A percentile compares a stretch with the other conserved stretches of the same genome.
phyloP scores from a whole-genome alignment of 208 protist species.

The Histomonas meleagridis region DNA sequence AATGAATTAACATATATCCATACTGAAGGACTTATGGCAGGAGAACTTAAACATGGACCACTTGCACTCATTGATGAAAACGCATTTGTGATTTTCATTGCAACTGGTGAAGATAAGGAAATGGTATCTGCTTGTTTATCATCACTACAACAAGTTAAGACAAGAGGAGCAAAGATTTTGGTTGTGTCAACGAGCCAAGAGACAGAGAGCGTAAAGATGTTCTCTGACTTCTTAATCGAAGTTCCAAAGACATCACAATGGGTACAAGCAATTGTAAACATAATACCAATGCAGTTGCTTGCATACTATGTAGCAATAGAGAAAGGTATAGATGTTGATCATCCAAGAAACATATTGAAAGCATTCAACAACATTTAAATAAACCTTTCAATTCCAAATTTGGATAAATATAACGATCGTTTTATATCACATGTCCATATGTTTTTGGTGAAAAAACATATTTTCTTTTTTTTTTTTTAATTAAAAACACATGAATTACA shows the following conservation, averaged over 20 bases:
- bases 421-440: too few relatives aligned
- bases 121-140: background rate
- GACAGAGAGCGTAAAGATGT: background rate
- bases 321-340: constrained; percentile 41
- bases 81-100: background rate
- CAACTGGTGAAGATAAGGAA: background rate
- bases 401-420: too few relatives aligned
- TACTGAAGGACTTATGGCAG: constrained; percentile 36
- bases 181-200: background rate
- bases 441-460: too few relatives aligned
- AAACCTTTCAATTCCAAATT: too few relatives aligned
- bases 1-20: constrained; percentile 44
- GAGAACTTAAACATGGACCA: constrained; percentile 45
- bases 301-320: constrained; percentile 39
- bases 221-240: background rate
- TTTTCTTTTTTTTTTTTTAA: too few relatives aligned
- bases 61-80: background rate
- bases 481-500: too few relatives aligned
- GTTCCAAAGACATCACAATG: background rate
- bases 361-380: too few relatives aligned
- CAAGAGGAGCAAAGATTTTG: background rate
- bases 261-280: constrained; percentile 32
- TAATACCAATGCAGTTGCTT: constrained; percentile 44
- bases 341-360: constrained; percentile 44
- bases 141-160: background rate